phyloP scores from a whole-genome alignment of 306 rosid species.

The Cicer arietinum region DNA sequence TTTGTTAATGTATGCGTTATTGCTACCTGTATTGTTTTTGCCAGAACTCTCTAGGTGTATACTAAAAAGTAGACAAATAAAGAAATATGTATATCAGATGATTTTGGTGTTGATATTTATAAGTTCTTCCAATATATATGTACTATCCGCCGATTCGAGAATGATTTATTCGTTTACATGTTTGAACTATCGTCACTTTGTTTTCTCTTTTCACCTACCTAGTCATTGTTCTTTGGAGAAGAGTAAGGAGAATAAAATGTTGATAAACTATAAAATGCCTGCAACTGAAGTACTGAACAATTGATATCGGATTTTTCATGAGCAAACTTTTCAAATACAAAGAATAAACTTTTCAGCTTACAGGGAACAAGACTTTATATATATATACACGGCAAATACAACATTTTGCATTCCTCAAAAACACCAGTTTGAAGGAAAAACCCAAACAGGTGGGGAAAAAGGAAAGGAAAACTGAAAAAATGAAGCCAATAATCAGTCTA shows the following conservation, averaged over 20 bases:
- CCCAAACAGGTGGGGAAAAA: constrained; percentile 17
- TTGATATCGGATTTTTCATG: background rate
- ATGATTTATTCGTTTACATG: constrained; percentile 30
- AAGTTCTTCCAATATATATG: constrained; percentile 18
- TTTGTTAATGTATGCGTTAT: constrained; percentile 32
- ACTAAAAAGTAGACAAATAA: constrained; percentile 24
- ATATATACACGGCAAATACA: background rate
- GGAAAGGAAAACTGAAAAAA: background rate
- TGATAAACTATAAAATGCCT: background rate
- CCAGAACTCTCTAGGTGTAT: constrained; percentile 39
- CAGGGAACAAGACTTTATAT: constrained; percentile 23
- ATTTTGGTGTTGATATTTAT: constrained; percentile 37
- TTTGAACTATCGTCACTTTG: background rate
- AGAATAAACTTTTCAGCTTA: background rate
- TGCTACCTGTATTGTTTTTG: constrained; percentile 24
- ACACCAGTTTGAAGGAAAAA: constrained; percentile 39
- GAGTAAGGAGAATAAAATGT: background rate
- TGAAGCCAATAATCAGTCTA: constrained; percentile 5
- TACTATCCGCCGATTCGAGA: constrained; percentile 23
- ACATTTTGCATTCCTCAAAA: constrained; percentile 34
- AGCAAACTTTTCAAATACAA: background rate
- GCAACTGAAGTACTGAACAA: background rate
- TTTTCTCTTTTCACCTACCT: constrained; percentile 8
- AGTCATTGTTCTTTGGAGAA: background rate
- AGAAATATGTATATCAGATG: constrained; percentile 13